Evolutionary conservation across 768 basidiomycete genomes (phyloP).

Genomic region (Macrolepiota dolichaula): DNA sequence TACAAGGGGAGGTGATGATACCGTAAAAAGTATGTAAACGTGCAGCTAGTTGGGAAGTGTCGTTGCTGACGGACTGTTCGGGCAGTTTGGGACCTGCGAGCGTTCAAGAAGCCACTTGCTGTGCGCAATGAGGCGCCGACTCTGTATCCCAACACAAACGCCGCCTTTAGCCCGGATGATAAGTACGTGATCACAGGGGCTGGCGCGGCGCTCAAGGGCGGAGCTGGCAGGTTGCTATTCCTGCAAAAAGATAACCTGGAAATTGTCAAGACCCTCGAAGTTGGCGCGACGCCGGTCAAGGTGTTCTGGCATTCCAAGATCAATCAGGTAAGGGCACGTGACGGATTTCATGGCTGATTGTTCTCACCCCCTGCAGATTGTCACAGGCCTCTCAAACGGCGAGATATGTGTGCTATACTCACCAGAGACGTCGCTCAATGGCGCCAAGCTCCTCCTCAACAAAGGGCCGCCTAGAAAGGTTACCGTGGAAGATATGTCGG

Average conservation of each 20-base stretch:
- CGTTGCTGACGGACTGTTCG: conserved; percentile 6
- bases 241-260: conserved; percentile 69
- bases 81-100: conserved; percentile 90
- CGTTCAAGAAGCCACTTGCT: conserved; percentile 86
- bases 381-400: conserved; percentile 85
- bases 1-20: conserved; percentile 92
- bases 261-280: conserved; percentile 61
- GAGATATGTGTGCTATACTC: conserved; percentile 91
- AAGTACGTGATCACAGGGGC: conserved; percentile 84
- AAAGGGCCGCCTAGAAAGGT: conserved; percentile 84
- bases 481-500: conserved; percentile 85
- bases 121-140: conserved; percentile 63
- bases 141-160: conserved; percentile 90
- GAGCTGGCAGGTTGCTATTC: conserved; percentile 70
- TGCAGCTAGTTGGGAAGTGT: conserved; percentile 9
- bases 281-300: conserved; percentile 81
- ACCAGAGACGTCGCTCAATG: conserved; percentile 83
- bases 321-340: conserved; percentile 71
- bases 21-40: conserved; percentile 79
- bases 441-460: conserved; percentile 84
- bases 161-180: conserved; percentile 94
- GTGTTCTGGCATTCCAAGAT: conserved; percentile 96
- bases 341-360: conserved; percentile 6
- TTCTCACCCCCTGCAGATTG: conserved; percentile 52
- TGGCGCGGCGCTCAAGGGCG: conserved; percentile 63